These are phyloP conservation scores for Vitis vinifera DNA, from an alignment of 164 flowering plant genomes.

Conservation along the genomic window DNA sequence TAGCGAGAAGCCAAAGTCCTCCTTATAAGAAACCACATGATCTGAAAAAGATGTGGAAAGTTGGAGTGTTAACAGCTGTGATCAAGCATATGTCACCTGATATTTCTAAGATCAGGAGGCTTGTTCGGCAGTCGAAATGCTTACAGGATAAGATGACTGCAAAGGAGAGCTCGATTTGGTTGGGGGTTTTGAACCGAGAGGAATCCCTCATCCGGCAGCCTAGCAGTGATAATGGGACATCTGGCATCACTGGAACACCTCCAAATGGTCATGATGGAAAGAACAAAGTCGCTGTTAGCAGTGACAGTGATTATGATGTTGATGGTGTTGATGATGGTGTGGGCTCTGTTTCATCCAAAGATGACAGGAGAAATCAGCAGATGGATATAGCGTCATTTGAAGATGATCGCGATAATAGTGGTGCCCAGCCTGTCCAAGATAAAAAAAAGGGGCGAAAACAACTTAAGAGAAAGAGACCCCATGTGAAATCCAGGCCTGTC, in stretches of 20 bases:
- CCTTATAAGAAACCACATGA: conserved; percentile 75
- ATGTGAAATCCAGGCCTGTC: conserved; percentile 15
- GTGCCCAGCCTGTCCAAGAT: conserved; percentile 14
- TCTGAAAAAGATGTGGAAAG: conserved; percentile 72
- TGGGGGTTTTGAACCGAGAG: conserved; percentile 65
- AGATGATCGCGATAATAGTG: conserved; percentile 6
- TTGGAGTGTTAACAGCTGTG: conserved; percentile 71
- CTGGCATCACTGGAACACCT: conserved; percentile 54
- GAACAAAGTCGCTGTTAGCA: conserved; percentile 39
- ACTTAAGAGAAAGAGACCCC: conserved; percentile 36
- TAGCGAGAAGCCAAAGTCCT: conserved; percentile 45
- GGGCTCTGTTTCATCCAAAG: conserved; percentile 67
- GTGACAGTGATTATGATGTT: conserved; percentile 74
- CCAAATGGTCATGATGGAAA: conserved; percentile 28
- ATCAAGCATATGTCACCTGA: conserved; percentile 95
- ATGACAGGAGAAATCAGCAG: conserved; percentile 36
- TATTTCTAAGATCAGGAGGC: conserved; percentile 74
- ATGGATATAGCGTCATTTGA: conserved; percentile 24
- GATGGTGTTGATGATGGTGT: conserved; percentile 50
- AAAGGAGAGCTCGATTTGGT: conserved; percentile 80
- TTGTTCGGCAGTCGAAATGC: conserved; percentile 72
- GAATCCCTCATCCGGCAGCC: conserved; percentile 55
- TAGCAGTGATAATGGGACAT: conserved; percentile 57
- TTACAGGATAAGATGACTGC: conserved; percentile 88
- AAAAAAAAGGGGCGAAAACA: conserved; percentile 32